Conservation (phyloP, 2,329 filamentous ascomycete species). For the Phoma sp. region DNA sequence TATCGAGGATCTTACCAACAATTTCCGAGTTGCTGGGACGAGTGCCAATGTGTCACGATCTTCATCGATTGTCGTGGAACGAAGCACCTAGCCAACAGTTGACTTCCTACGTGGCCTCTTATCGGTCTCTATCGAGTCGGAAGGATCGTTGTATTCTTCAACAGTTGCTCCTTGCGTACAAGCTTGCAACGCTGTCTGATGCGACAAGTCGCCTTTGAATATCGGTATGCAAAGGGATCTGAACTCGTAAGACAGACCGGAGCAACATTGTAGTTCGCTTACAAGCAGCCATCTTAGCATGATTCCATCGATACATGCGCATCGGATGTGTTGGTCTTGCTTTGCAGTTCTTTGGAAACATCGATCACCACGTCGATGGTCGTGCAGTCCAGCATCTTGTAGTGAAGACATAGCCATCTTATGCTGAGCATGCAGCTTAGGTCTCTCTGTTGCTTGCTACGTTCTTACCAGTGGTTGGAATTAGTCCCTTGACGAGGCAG, state of each 20-base stretch:
- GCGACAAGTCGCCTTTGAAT: background rate
- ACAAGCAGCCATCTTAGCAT: background rate
- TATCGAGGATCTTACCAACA: slow-evolving; percentile 1
- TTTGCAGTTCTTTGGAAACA: background rate
- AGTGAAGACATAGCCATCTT: background rate
- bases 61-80: slow-evolving; percentile 21
- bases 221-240: background rate
- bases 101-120: slow-evolving; percentile 8
- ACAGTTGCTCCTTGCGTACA: slow-evolving; percentile 2
- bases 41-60: slow-evolving; percentile 15
- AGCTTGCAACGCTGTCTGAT: background rate
- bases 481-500: background rate
- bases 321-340: background rate
- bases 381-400: background rate
- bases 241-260: background rate
- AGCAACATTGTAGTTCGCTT: background rate
- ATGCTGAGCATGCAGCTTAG: background rate
- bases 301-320: background rate
- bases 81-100: slow-evolving; percentile 5
- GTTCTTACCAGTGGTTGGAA: background rate
- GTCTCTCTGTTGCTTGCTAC: background rate
- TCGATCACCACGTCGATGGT: background rate
- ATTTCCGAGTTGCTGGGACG: slow-evolving; percentile 12
- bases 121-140: background rate
- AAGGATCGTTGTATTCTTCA: slow-evolving; percentile 6